Evolutionary conservation across 2,329 filamentous ascomycete genomes (phyloP), one percentile per base, ranked within the genome.

Genomic region (Exserohilum rostratum): DNA sequence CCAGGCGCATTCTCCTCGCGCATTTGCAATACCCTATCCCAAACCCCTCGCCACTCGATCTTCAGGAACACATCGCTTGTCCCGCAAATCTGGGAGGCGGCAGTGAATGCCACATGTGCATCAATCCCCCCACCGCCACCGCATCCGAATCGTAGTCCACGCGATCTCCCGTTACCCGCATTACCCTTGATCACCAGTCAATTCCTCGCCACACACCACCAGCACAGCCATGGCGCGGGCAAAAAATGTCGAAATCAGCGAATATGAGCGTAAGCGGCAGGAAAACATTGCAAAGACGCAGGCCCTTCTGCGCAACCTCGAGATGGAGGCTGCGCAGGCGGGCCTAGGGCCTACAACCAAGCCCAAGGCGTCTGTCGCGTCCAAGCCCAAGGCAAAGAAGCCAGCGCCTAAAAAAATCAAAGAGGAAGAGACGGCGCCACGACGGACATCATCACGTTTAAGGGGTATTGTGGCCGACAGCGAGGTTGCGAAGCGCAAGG

Each of bases 251-350:
- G 84, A 84, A 31, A 79, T 96, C 65, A 96, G 90, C 75, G 90
- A 91, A 34, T 97, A 96, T 75, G 93, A 96, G 80, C 87, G 88
- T 66, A 87, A 90, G 64, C 84, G 93, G 0, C 84, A 91, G 13
- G 91, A 92, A 57, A 96, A 96, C 63, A 96, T 96, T 35, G 90
- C 88, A 0, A 87, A 90, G 49, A 95, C 96, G 65, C 89, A 93
- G 74, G 90, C 88, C 71, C 82, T 96, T 0, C 77, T 97, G 0
- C 90, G 90, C 55, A 89, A 92, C 55, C 84, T 96, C 1, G 88
- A 89, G 31, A 79, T 85, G 62, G 84, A 87, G 67, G 82, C 84
- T 2, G 85, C 86, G 2, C 84, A 89, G 0, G 87, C 90, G 0
- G 88, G 89, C n/a, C 79, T 89, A 10, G 90, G 87, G 43, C 79